phyloP scores from a whole-genome alignment of 2,329 filamentous ascomycete genomes.

The Trichoderma hamatum region DNA sequence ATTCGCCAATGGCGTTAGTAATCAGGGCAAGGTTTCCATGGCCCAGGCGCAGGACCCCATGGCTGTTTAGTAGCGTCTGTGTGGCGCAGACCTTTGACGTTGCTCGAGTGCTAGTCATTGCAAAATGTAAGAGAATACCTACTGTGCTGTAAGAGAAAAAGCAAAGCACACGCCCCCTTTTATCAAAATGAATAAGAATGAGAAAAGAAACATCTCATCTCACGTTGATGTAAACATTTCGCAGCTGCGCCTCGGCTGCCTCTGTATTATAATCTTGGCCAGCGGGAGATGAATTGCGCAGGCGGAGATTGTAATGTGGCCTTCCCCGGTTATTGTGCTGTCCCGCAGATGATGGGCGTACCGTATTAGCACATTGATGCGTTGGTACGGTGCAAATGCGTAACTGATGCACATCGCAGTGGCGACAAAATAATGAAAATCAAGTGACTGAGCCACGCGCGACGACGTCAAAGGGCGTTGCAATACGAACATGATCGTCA shows the following conservation, averaged over 20 bases:
- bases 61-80: background rate
- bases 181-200: background rate
- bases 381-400: constrained; percentile 1
- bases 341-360: background rate
- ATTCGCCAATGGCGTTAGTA: background rate
- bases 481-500: constrained; percentile 21
- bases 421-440: background rate
- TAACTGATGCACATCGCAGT: background rate
- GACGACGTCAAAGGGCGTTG: constrained; percentile 1
- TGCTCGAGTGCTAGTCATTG: background rate
- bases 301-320: background rate
- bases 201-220: background rate
- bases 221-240: background rate
- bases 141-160: background rate
- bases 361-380: background rate
- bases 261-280: background rate
- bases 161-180: constrained; percentile 8
- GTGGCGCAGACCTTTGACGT: constrained; percentile 17
- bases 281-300: background rate
- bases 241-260: background rate
- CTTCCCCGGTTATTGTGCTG: background rate
- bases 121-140: background rate
- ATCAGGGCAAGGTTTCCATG: constrained; percentile 22
- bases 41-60: constrained; percentile 6
- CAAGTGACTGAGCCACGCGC: constrained; percentile 25